A percentile compares a stretch with the other conserved stretches of the same genome.
Conservation (phyloP, 164 flowering plant species). For the Magnolia officinalis region DNA sequence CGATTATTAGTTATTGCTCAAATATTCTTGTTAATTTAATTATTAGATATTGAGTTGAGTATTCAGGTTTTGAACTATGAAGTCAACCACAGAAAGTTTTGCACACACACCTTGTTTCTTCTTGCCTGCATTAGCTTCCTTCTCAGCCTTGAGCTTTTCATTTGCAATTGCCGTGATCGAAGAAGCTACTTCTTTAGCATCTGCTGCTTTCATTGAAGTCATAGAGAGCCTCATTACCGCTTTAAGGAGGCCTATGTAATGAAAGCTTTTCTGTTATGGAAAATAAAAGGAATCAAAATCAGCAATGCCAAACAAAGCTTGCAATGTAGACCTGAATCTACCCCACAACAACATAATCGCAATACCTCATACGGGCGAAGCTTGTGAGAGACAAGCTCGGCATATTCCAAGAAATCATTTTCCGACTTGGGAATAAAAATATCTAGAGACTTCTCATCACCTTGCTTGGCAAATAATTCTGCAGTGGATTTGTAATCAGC, state of each 20-base stretch:
- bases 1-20: too few relatives aligned
- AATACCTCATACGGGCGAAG: conserved; percentile 79
- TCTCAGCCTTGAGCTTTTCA: conserved; percentile 91
- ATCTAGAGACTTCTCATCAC: conserved; percentile 72
- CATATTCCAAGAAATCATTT: conserved; percentile 83
- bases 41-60: too few relatives aligned
- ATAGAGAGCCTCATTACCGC: conserved; percentile 82
- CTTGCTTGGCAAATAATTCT: conserved; percentile 66
- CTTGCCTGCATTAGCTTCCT: conserved; percentile 86
- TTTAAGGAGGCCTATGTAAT: conserved; percentile 78
- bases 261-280: conserved; percentile 79
- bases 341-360: background rate
- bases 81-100: background rate
- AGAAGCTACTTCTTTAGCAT: conserved; percentile 91
- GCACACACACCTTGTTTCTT: conserved; percentile 69
- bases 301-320: background rate
- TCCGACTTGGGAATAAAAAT: conserved; percentile 90
- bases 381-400: conserved; percentile 75
- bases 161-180: conserved; percentile 88
- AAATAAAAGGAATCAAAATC: background rate
- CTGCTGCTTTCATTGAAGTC: conserved; percentile 74
- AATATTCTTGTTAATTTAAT: too few relatives aligned
- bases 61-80: background rate
- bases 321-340: background rate
- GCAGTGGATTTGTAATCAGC: conserved; percentile 77